A percentile compares a stretch with the other conserved stretches of the same genome.
phyloP scores from a whole-genome alignment of 441 rosid genomes.

The Bruguiera hainesii region DNA sequence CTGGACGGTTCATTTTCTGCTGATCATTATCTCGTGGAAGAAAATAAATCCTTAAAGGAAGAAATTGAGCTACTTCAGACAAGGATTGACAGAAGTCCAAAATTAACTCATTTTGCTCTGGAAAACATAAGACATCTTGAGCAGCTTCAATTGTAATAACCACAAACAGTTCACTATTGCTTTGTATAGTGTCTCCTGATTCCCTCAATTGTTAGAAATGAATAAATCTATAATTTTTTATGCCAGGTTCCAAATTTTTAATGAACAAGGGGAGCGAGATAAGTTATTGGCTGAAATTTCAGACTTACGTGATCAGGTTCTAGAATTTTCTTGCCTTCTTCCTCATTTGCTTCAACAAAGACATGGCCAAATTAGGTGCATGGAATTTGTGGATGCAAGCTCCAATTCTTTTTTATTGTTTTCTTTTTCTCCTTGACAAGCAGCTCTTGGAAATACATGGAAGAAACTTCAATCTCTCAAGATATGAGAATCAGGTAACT shows the following conservation, averaged over 20 bases:
- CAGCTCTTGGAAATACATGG: constrained; percentile 59
- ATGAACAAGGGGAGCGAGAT: constrained; percentile 70
- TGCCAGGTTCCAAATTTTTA: constrained; percentile 65
- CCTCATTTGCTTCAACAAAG: background rate
- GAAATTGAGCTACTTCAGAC: constrained; percentile 63
- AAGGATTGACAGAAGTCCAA: constrained; percentile 56
- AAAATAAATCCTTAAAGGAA: constrained; percentile 58
- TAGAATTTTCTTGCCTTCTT: constrained; percentile 15
- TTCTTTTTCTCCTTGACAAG: constrained; percentile 14
- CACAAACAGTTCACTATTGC: constrained; percentile 20
- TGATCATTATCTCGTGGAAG: constrained; percentile 56
- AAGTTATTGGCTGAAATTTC: constrained; percentile 59
- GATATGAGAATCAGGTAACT: constrained; percentile 43
- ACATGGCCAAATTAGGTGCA: background rate
- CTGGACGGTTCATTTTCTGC: constrained; percentile 44
- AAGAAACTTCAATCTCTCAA: constrained; percentile 33
- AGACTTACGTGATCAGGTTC: constrained; percentile 74
- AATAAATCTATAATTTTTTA: constrained; percentile 20
- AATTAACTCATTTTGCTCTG: constrained; percentile 49
- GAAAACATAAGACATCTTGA: constrained; percentile 67
- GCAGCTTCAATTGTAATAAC: constrained; percentile 61
- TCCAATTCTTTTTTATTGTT: constrained; percentile 15
- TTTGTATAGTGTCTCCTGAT: constrained; percentile 14
- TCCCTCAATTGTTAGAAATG: constrained; percentile 10
- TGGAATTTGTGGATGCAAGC: constrained; percentile 18